Conservation (phyloP, 192 early-diverging fungal species). For the Coemansia sp. region DNA sequence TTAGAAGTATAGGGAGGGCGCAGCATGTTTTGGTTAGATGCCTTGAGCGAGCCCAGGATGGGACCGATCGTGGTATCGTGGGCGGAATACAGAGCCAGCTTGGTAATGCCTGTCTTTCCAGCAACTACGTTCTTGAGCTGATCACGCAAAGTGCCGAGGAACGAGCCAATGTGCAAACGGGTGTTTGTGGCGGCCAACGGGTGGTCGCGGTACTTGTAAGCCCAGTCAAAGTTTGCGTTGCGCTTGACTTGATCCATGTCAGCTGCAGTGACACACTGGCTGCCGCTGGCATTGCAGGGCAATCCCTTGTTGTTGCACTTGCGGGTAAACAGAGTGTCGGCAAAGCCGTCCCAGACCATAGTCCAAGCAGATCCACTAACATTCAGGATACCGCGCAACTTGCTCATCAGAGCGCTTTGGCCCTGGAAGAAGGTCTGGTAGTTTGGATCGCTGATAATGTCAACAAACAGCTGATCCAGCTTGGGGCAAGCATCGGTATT, state of each 20-base stretch:
- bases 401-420: constrained; percentile 34
- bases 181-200: constrained; percentile 18
- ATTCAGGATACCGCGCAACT: constrained; percentile 26
- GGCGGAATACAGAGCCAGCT: constrained; percentile 53
- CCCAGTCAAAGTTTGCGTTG: constrained; percentile 30
- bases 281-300: constrained; percentile 11
- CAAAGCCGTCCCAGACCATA: constrained; percentile 27
- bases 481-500: constrained; percentile 47
- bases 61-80: constrained; percentile 52
- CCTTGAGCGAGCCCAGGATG: constrained; percentile 35
- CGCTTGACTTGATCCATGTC: constrained; percentile 21
- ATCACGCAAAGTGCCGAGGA: constrained; percentile 39
- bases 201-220: constrained; percentile 35
- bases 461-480: not conserved
- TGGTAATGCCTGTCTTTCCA: constrained; percentile 18
- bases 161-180: constrained; percentile 46
- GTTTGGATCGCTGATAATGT: constrained; percentile 3
- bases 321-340: constrained; percentile 36
- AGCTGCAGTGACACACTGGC: constrained; percentile 29
- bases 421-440: constrained; percentile 35
- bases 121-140: constrained; percentile 23
- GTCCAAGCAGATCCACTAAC: constrained; percentile 21
- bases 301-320: constrained; percentile 29
- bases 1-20: constrained; percentile 59
- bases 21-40: constrained; percentile 22